Base-by-base conservation (phyloP, 352 stramenopile species). In the Blastocystis sp. region DNA sequence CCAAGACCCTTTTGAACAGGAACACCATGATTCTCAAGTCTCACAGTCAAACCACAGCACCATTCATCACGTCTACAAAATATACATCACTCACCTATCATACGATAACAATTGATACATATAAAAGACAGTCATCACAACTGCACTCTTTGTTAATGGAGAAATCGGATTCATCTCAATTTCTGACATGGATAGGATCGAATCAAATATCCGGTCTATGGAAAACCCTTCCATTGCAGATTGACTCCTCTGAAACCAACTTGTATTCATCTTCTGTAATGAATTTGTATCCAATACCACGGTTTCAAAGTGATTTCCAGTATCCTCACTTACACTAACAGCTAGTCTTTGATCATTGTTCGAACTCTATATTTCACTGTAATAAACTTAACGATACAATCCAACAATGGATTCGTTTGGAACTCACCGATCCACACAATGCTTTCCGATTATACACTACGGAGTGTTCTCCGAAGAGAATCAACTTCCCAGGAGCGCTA, bases 401-500 rank as follows among this genome's bases (percentile, higher is more conserved):
- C n/a, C 32, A 73, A n/a, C 61, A 73, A n/a, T 73, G 61, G 51
- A 73, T 27, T 7, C 24, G n/a, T 16, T 21, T 19, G 11, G 61
- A 73, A 73, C 32, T 29, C 61, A 73, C 61, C 1, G 32, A 16
- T 73, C 61, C 61, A 46, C 61, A 73, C 61, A 73, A n/a, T 9
- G 61, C 61, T 7, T 14, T 46, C 6, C 61, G n/a, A 37, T 73
- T 92, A 67, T 95, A 95, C 14, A 96, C 93, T 42, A 96, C 93
- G 0, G 93, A 92, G 88, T 96, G 93, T 88, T 96, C 93, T 11
- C 93, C 93, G 57, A 96, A 93, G 51, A 96, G 91, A 88, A 96
- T 90, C 71, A 95, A 89, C 86, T 96, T 96, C n/a, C 92, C 93
- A 0, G 93, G 93, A 63, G 93, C 93, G 24, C 61, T 73, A 6